Conservation (phyloP, 352 stramenopile genomes). For the Globisporangium cederbergense region DNA sequence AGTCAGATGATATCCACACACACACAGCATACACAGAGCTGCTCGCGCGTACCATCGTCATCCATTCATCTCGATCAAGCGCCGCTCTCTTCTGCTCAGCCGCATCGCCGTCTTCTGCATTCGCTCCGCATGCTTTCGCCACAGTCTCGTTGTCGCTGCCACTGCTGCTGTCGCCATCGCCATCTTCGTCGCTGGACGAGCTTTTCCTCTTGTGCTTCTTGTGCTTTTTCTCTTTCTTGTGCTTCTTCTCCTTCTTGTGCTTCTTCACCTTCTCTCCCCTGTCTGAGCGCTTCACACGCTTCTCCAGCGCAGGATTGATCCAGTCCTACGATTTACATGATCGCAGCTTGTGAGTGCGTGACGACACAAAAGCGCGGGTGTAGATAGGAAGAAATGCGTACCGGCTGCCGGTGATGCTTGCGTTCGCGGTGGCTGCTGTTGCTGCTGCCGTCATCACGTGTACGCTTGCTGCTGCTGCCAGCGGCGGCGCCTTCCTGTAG, state of each 20-base stretch:
- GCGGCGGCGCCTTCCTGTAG: conserved; percentile 28
- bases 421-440: conserved; percentile 17
- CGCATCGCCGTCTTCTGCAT: not conserved
- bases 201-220: conserved; percentile 26
- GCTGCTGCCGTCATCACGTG: conserved; percentile 11
- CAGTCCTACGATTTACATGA: conserved; percentile 25
- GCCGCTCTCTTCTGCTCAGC: conserved; percentile 8
- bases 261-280: conserved; percentile 23
- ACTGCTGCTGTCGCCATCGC: conserved; percentile 16
- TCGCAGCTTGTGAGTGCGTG: not conserved
- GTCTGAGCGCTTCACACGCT: conserved; percentile 24
- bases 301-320: conserved; percentile 39
- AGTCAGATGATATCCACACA: not conserved
- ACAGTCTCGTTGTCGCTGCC: conserved; percentile 18
- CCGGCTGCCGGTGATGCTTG: conserved; percentile 20
- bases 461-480: conserved; percentile 19
- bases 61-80: conserved; percentile 73
- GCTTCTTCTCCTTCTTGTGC: conserved; percentile 26
- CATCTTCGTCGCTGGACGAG: conserved; percentile 21
- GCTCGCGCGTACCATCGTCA: conserved; percentile 47
- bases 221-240: conserved; percentile 35
- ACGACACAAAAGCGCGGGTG: not conserved
- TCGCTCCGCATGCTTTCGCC: not conserved
- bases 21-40: not conserved
- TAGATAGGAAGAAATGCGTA: conserved; percentile 2